Evolutionary conservation across 225 moss, liverwort and hornwort genomes (phyloP).

Genomic region (Pseudoscleropodium purum): DNA sequence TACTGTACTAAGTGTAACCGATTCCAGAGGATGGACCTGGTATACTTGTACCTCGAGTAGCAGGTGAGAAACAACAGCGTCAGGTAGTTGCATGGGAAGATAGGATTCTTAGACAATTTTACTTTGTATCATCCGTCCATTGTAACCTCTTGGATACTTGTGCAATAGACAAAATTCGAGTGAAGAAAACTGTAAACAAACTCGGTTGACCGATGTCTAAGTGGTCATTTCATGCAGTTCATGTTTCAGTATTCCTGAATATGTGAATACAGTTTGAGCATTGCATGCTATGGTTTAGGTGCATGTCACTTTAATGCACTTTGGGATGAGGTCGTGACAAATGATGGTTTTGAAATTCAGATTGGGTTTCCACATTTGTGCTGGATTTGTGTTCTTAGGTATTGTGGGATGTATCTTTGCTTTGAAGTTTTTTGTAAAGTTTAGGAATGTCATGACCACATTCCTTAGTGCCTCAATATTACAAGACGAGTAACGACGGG

Average conservation of each 20-base stretch:
- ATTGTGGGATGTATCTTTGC: fast-evolving
- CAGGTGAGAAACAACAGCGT: not conserved
- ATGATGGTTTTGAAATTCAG: not conserved
- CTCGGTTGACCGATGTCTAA: not conserved
- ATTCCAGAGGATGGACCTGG: not conserved
- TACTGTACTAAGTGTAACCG: constrained; percentile 3
- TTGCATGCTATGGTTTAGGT: too few species aligned
- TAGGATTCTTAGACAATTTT: not conserved
- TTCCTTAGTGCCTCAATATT: too few species aligned
- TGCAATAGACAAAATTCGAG: not conserved
- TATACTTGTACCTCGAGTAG: not conserved
- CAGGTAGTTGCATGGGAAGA: not conserved
- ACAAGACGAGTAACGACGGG: too few species aligned
- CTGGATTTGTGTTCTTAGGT: too few species aligned
- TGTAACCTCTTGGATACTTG: not conserved
- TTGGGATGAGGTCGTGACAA: not conserved
- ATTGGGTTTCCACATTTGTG: too few species aligned
- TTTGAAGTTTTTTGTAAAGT: too few species aligned
- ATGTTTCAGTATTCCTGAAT: not conserved
- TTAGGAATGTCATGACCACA: too few species aligned
- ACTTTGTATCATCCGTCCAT: not conserved
- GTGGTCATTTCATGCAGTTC: not conserved
- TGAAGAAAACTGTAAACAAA: not conserved
- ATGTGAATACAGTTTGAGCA: not conserved
- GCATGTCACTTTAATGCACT: too few species aligned